A percentile compares a stretch with the other conserved stretches of the same genome.
Evolutionary conservation across 768 basidiomycete species (phyloP).

Genomic region (Boletus subparvulus): DNA sequence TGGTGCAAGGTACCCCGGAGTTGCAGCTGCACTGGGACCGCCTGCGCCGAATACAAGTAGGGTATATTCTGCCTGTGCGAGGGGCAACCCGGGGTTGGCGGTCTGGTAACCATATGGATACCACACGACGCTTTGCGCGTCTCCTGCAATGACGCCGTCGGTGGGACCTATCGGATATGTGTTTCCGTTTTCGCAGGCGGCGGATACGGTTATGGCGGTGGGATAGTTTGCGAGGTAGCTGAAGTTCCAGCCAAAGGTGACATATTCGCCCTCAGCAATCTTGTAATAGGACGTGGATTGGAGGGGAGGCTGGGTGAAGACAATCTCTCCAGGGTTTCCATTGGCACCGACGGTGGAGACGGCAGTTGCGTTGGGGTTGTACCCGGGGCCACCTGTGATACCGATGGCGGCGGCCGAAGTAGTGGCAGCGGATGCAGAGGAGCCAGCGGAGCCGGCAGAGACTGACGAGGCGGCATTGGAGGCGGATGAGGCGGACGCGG

Average conservation of each 20-base stretch:
- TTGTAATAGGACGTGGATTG: conserved; percentile 66
- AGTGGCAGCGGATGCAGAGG: not conserved
- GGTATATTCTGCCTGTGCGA: conserved; percentile 61
- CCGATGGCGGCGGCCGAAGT: conserved; percentile 9
- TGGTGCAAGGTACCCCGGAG: conserved; percentile 53
- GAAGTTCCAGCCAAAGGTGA: conserved; percentile 78
- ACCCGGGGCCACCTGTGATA: conserved; percentile 29
- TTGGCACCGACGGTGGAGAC: conserved; percentile 34
- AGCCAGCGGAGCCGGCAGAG: conserved; percentile 1
- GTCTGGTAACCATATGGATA: conserved; percentile 57
- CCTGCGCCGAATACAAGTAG: conserved; percentile 55
- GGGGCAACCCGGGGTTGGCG: conserved; percentile 48
- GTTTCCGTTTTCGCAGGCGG: conserved; percentile 65
- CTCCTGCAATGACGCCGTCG: conserved; percentile 51
- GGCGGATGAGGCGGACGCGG: conserved; percentile 1
- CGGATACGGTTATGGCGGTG: conserved; percentile 56
- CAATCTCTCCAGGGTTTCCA: conserved; percentile 43
- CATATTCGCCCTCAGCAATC: conserved; percentile 51
- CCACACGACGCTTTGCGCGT: conserved; percentile 55
- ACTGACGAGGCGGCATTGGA: not conserved
- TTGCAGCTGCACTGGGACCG: conserved; percentile 48
- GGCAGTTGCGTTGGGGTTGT: conserved; percentile 21
- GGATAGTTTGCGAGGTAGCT: conserved; percentile 56
- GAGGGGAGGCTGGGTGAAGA: conserved; percentile 57
- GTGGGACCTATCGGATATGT: conserved; percentile 67